A percentile compares a stretch with the other conserved stretches of the same genome.
phyloP scores from a whole-genome alignment of 352 stramenopile genomes.

The Elongisporangium anandrum region DNA sequence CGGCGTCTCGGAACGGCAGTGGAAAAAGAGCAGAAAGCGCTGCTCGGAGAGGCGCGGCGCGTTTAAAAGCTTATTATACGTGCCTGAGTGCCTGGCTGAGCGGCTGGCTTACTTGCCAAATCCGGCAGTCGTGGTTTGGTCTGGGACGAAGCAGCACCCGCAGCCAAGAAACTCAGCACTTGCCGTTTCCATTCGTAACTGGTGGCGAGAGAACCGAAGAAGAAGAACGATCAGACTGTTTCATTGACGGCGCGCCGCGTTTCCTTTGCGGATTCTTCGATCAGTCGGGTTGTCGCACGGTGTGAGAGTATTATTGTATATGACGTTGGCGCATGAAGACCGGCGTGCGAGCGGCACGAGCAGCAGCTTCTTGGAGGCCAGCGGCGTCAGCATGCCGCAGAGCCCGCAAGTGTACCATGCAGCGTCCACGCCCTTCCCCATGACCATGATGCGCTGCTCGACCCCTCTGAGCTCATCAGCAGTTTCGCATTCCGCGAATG shows the following conservation, averaged over 20 bases:
- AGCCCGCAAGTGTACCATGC: background rate
- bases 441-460: background rate
- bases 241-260: background rate
- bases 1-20: slow-evolving; percentile 16
- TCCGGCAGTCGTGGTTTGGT: background rate
- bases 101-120: background rate
- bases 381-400: background rate
- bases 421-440: background rate
- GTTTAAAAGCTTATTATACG: too few species aligned
- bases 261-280: too few species aligned
- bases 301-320: background rate
- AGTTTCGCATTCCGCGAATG: background rate
- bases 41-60: background rate
- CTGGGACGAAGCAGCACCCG: background rate
- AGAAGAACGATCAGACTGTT: too few species aligned
- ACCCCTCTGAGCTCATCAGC: background rate
- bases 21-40: slow-evolving; percentile 40
- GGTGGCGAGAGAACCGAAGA: too few species aligned
- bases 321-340: background rate
- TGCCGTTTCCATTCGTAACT: background rate
- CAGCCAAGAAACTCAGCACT: too few species aligned
- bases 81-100: too few species aligned
- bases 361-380: background rate
- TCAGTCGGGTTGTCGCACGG: too few species aligned
- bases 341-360: background rate